phyloP scores from a whole-genome alignment of 352 stramenopile species.

The Globisporangium radiosum region DNA sequence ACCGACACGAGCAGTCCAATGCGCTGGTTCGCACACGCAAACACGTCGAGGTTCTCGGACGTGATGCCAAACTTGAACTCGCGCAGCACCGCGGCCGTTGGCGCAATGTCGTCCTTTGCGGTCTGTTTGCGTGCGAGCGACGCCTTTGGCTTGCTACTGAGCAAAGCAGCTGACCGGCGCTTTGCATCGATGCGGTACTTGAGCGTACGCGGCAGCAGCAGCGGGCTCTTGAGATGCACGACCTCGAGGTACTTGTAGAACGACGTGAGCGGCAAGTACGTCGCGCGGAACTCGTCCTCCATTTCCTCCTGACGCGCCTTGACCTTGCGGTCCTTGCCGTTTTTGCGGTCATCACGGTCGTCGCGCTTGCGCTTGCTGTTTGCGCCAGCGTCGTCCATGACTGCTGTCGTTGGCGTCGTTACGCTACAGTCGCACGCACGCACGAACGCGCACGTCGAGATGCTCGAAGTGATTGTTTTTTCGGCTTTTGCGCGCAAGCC shows the following conservation, averaged over 20 bases:
- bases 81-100: constrained; percentile 27
- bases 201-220: constrained; percentile 74
- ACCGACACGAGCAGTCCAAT: constrained; percentile 50
- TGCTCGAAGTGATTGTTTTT: background rate
- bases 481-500: too few relatives aligned
- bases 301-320: constrained; percentile 64
- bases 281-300: constrained; percentile 74
- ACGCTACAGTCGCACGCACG: too few relatives aligned
- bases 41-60: constrained; percentile 49
- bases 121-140: background rate
- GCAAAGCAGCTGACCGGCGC: too few relatives aligned
- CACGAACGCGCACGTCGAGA: background rate
- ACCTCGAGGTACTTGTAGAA: constrained; percentile 83
- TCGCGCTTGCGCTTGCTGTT: constrained; percentile 67
- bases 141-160: background rate
- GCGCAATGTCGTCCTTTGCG: constrained; percentile 15
- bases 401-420: too few relatives aligned
- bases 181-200: constrained; percentile 53
- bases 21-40: constrained; percentile 48
- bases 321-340: constrained; percentile 30
- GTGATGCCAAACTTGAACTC: constrained; percentile 70
- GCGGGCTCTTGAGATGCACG: constrained; percentile 55
- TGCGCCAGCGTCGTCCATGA: background rate
- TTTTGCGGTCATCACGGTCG: constrained; percentile 32
- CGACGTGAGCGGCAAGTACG: constrained; percentile 67